Conservation (phyloP, 306 rosid genomes). For the Ceratonia siliqua region DNA sequence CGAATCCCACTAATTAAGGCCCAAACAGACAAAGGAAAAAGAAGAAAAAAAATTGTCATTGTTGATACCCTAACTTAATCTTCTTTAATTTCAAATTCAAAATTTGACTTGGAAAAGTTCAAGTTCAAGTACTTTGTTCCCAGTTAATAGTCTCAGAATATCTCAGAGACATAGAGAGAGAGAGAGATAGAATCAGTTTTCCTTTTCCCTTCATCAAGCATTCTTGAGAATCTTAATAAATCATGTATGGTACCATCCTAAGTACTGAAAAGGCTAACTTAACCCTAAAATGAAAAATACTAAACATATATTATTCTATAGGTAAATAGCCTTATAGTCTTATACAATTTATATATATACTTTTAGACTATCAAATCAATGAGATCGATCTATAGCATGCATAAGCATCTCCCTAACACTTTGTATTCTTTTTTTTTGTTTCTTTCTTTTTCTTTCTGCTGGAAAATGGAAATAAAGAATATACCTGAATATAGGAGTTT, state of each 20-base stretch:
- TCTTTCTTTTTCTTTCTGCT: background rate
- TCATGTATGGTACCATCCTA: background rate
- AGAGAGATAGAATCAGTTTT: background rate
- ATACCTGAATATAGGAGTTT: slow-evolving; percentile 54
- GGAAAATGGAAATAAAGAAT: background rate
- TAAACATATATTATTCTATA: background rate
- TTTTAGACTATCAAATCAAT: background rate
- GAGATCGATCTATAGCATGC: background rate
- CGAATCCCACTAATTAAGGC: background rate
- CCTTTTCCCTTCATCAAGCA: background rate
- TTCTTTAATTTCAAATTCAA: too few relatives aligned
- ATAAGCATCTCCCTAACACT: background rate
- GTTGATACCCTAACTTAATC: too few relatives aligned
- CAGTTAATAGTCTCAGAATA: background rate
- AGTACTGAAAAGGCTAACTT: background rate
- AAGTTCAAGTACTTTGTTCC: background rate
- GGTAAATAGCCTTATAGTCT: background rate
- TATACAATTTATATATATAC: background rate
- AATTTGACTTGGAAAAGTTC: too few relatives aligned
- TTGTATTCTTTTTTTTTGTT: background rate
- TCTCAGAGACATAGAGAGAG: background rate
- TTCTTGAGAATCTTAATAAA: background rate
- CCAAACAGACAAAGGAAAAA: too few relatives aligned
- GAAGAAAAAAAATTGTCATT: background rate
- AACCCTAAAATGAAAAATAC: background rate